A percentile compares a stretch with the other conserved stretches of the same genome.
Evolutionary conservation across 2,329 filamentous ascomycete species (phyloP).

Genomic region (Ceratocystis ficicola): DNA sequence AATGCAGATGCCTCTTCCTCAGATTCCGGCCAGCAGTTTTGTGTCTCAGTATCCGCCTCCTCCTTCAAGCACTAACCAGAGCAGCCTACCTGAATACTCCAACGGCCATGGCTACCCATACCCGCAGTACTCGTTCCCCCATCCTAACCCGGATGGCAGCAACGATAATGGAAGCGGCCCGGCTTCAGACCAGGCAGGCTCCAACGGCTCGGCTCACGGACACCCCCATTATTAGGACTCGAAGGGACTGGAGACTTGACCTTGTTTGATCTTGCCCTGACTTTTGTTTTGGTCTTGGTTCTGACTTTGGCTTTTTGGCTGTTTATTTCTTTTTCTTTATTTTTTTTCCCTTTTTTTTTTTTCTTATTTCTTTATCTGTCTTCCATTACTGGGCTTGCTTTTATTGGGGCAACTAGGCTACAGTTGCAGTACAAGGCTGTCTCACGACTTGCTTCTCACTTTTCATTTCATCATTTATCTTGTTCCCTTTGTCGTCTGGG

Average conservation of each 20-base stretch:
- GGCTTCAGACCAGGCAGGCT: constrained; percentile 36
- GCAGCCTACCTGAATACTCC: constrained; percentile 40
- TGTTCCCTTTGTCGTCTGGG: constrained; percentile 3
- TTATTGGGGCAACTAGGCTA: neutral
- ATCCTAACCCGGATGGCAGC: neutral
- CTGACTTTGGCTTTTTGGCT: neutral
- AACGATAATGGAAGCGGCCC: constrained; percentile 5
- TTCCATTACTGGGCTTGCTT: constrained; percentile 7
- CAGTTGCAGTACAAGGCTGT: constrained; percentile 6
- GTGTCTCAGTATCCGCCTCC: constrained; percentile 15
- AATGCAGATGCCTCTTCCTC: constrained; percentile 19
- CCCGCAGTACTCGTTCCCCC: constrained; percentile 30
- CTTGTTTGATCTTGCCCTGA: neutral
- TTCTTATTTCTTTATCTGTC: neutral
- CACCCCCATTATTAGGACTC: constrained; percentile 21
- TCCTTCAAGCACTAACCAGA: constrained; percentile 38
- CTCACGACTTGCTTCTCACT: constrained; percentile 11
- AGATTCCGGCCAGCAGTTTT: constrained; percentile 1
- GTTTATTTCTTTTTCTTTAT: neutral
- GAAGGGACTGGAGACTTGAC: neutral
- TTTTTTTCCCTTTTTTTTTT: neutral
- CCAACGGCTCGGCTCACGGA: constrained; percentile 51
- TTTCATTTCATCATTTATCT: constrained; percentile 12
- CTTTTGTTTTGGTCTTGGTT: neutral
- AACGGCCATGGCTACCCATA: constrained; percentile 44